phyloP scores from a whole-genome alignment of 2,329 filamentous ascomycete species.

The Magnaporthiopsis rhizophila region DNA sequence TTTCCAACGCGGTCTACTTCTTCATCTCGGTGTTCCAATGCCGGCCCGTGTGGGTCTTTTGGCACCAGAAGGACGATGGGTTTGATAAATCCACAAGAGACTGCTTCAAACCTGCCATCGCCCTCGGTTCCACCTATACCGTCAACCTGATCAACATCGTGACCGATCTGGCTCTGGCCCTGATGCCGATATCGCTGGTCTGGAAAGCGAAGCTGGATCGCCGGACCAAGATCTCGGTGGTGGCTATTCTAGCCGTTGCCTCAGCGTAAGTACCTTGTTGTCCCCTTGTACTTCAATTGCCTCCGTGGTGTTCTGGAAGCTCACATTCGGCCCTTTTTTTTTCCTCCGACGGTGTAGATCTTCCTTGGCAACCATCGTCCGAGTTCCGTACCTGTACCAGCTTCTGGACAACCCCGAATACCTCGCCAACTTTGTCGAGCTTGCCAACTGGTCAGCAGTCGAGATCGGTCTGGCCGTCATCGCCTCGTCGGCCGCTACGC shows the following conservation, averaged over 20 bases:
- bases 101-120: slow-evolving; percentile 12
- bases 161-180: slow-evolving; percentile 30
- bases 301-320: background rate
- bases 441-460: slow-evolving; percentile 38
- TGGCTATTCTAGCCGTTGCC: slow-evolving; percentile 23
- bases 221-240: slow-evolving; percentile 28
- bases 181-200: slow-evolving; percentile 30
- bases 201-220: slow-evolving; percentile 32
- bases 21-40: slow-evolving; percentile 32
- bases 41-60: slow-evolving; percentile 27
- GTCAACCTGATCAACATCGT: slow-evolving; percentile 30
- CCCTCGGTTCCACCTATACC: slow-evolving; percentile 25
- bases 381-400: slow-evolving; percentile 31
- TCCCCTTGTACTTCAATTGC: background rate
- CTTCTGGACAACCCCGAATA: slow-evolving; percentile 31
- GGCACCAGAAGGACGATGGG: slow-evolving; percentile 1
- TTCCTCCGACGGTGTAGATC: slow-evolving; percentile 17
- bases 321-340: background rate
- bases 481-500: slow-evolving; percentile 30
- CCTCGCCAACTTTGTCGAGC: slow-evolving; percentile 33
- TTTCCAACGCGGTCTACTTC: slow-evolving; percentile 29
- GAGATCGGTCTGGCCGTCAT: slow-evolving; percentile 34
- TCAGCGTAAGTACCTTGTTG: slow-evolving; percentile 18
- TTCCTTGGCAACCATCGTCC: slow-evolving; percentile 33
- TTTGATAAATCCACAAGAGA: background rate